Base-by-base conservation (phyloP, 202 grass and related monocot genomes). In the Zoysia matrella region DNA sequence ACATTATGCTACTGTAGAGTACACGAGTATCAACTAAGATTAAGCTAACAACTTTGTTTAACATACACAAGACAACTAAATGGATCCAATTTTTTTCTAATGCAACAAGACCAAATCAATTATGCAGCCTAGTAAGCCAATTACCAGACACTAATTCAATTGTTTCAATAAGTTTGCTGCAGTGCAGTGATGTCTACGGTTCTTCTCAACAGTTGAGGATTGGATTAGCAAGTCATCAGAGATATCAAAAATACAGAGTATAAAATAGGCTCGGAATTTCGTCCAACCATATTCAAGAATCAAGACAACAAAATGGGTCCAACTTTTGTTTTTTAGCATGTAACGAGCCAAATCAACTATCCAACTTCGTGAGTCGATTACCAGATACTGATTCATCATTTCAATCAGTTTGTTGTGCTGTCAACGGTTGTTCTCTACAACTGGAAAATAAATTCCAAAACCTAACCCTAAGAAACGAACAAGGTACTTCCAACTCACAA, bases 321-420 rank as follows among this genome's bases (percentile, higher is more conserved):
- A 12, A 18, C 11, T 58, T 87, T 44, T 41, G 30, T 36, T 72
- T 58, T 8, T 18, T 7, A 71, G 14, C 75, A 3, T 47, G 7
- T 39, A 78, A 72, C 10, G 2, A 71, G 41, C 42, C 6, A 67
- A 12, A 75, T 69, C 50, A 72, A 66, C 44, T 57, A 61, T 6
- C 15, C 18, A 77, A 64, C 18, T 71, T 51, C 11, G 3, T 40
- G 61, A 41, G 36, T 36, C 41, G 41, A 41, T 64, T 50, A 70
- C 8, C 4, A 5, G 47, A 11, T 11, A 71, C 48, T 69, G 22
- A 69, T 39, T 69, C 40, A 22, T 41, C 45, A 54, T 48, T n/a
- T 7, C 11, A 46, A 46, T 79, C 15, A 68, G 67, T 46, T 8
- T 53, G 60, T 16, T 5, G 11, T 11, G 41, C 1, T 60, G 41